Evolutionary conservation across 495 filamentous ascomycete species (phyloP), one percentile per base, ranked within the genome.

Genomic region (Aspergillus asperescens): DNA sequence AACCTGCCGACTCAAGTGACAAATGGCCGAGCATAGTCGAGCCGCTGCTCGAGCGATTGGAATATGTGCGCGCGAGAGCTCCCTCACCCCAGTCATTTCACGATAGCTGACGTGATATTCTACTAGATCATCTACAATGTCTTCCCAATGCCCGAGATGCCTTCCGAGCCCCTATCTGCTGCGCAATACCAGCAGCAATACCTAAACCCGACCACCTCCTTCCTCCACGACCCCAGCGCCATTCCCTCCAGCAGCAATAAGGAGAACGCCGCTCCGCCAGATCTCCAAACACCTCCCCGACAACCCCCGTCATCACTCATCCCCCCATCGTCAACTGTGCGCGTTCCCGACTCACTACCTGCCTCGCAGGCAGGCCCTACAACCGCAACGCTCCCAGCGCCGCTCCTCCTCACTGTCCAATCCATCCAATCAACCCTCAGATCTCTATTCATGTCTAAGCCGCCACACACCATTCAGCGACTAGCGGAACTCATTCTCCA

Each of bases 391-490:
- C 74, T 95, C 12, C 88, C 88, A 8, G 74, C 78, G 3, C 81
- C 81, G 39, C 76, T 89, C 34, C 67, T 78, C 34, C 70, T 77
- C 22, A 79, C 88, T 38, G 74, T 93, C 48, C 60, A 69, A 39
- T 82, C 81, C 23, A 88, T 93, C 42, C 81, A 77, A 20, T 77
- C 73, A 4, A 84, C 81, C n/a, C 74, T 98, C 35, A 75, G 70
- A 31, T 72, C 72, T 3, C 78, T 79, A 54, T 98, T 98, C 69
- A 31, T 77, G 23, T 69, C 74, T 0, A 81, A 88, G 53, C 93
- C 93, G 1, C 93, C 93, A 0, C 90, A 97, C 63, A 97, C 93
- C 0, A 77, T 95, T 45, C 93, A 98, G 69, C 87, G 93, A 37
- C 79, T 98, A 27, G 81, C 93, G 16, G 93, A 98, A 75, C 86